Evolutionary conservation across 1,284 basidiomycete genomes (phyloP).

Genomic region (Sporisorium reilianum): DNA sequence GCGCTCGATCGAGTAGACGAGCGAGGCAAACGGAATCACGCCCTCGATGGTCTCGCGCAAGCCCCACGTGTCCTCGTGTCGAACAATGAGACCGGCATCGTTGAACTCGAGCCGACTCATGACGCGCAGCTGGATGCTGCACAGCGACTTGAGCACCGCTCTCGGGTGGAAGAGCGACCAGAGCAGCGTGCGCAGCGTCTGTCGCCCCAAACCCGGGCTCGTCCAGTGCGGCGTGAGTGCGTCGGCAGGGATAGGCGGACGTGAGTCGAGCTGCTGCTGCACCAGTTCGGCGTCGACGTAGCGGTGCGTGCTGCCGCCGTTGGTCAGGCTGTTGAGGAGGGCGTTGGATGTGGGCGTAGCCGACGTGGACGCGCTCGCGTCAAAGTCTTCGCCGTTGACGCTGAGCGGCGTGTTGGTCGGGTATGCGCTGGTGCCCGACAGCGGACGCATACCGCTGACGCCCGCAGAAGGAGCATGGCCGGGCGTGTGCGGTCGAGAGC

Average conservation of each 20-base stretch:
- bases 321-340: constrained; percentile 19
- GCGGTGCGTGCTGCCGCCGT: constrained; percentile 29
- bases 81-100: constrained; percentile 66
- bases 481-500: constrained; percentile 57
- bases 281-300: constrained; percentile 44
- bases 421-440: constrained; percentile 35
- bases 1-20: constrained; percentile 62
- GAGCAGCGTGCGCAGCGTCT: constrained; percentile 56
- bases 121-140: constrained; percentile 65
- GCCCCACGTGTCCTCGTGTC: constrained; percentile 69
- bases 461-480: constrained; percentile 24
- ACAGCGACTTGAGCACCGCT: constrained; percentile 56
- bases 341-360: constrained; percentile 9
- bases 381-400: constrained; percentile 60
- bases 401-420: constrained; percentile 51
- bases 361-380: constrained; percentile 1
- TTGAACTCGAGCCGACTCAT: constrained; percentile 69
- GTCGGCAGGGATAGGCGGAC: constrained; percentile 60
- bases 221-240: constrained; percentile 65
- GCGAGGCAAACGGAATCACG: constrained; percentile 62
- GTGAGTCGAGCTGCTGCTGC: constrained; percentile 40
- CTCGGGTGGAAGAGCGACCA: constrained; percentile 62
- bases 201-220: constrained; percentile 60
- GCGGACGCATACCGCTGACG: constrained; percentile 40
- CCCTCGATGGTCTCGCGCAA: constrained; percentile 67